These are phyloP conservation scores for Populus simonii DNA, from an alignment of 345 rosid species.

Conservation along the genomic window DNA sequence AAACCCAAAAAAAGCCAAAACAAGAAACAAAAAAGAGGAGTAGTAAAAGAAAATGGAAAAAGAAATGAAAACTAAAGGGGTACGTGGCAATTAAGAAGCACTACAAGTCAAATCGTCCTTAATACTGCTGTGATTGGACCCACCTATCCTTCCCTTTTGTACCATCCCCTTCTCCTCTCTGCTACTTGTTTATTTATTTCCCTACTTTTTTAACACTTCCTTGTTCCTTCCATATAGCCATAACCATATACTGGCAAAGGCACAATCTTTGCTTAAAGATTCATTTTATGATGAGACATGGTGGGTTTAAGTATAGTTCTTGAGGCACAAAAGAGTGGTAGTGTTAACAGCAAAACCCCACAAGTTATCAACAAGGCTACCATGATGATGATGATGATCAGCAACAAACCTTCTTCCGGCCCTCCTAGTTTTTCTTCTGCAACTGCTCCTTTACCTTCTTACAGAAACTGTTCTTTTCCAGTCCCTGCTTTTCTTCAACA, in stretches of 20 bases:
- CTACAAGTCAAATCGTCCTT: constrained; percentile 64
- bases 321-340: constrained; percentile 40
- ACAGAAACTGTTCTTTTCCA: neutral
- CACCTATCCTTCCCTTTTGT: constrained; percentile 8
- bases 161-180: neutral
- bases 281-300: constrained; percentile 38
- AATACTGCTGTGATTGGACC: constrained; percentile 33
- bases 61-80: constrained; percentile 6
- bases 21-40: neutral
- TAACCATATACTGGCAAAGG: neutral
- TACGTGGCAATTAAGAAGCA: constrained; percentile 61
- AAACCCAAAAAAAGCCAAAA: neutral
- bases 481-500: constrained; percentile 51
- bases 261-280: neutral
- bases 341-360: constrained; percentile 37
- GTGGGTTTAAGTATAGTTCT: constrained; percentile 78
- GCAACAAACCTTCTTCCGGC: constrained; percentile 12
- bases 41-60: no score
- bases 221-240: neutral
- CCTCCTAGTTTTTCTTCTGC: constrained; percentile 9
- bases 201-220: neutral
- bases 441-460: neutral
- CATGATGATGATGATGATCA: constrained; percentile 19
- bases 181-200: no score
- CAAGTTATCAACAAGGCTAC: constrained; percentile 60